phyloP scores from a whole-genome alignment of 2,329 filamentous ascomycete genomes.

The Microsporum canis region DNA sequence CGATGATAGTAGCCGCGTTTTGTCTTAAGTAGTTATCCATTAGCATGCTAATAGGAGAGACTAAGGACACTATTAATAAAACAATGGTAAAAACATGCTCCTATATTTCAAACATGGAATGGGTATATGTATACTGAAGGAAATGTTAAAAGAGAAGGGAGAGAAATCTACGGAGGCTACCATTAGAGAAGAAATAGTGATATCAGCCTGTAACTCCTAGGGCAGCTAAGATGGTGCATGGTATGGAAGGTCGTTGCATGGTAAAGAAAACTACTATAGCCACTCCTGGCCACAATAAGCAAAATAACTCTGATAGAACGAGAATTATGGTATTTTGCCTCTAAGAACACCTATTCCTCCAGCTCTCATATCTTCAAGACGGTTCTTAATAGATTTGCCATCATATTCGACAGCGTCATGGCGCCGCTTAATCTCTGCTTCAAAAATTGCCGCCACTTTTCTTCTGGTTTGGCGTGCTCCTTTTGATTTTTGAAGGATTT shows the following conservation, averaged over 20 bases:
- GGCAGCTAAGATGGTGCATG: background rate
- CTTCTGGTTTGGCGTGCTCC: conserved; percentile 44
- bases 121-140: background rate
- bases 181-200: background rate
- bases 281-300: background rate
- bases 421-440: conserved; percentile 44
- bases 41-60: too few species aligned
- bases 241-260: too few species aligned
- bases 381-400: conserved; percentile 38
- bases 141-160: background rate
- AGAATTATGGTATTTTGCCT: conserved; percentile 19
- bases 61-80: background rate
- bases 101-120: background rate
- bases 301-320: background rate
- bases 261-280: too few species aligned
- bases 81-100: background rate
- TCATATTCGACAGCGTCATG: conserved; percentile 42
- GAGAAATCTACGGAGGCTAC: background rate
- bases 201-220: background rate
- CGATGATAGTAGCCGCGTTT: too few species aligned
- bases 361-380: conserved; percentile 43
- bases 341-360: conserved; percentile 44
- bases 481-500: conserved; percentile 42
- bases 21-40: too few species aligned
- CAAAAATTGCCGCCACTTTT: conserved; percentile 42